Percentiles rank a stretch among this genome's conserved stretches.
Evolutionary conservation across 139 green algal species (phyloP).

Genomic region (Volvox africanus): DNA sequence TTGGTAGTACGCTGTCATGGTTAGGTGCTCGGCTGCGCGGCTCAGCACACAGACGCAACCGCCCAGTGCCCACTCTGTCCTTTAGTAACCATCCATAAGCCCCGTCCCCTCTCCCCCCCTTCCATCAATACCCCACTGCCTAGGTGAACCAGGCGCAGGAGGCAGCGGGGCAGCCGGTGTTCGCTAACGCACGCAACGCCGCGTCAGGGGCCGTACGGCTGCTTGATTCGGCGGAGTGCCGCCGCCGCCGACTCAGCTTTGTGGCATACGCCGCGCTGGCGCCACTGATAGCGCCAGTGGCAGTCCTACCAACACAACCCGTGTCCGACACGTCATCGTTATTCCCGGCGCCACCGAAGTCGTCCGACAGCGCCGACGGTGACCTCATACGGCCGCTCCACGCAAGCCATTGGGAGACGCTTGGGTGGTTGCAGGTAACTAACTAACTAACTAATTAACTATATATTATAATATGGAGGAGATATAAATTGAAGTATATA

Average conservation of each 20-base stretch:
- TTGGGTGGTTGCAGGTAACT: constrained; percentile 42
- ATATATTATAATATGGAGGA: too few species aligned
- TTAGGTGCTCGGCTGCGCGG: too few species aligned
- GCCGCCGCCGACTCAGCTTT: constrained; percentile 64
- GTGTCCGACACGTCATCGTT: too few species aligned
- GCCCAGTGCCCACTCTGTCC: too few species aligned
- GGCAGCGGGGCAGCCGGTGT: constrained; percentile 29
- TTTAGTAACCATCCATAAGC: too few species aligned
- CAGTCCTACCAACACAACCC: background rate
- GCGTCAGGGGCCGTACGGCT: constrained; percentile 62
- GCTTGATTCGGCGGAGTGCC: constrained; percentile 53
- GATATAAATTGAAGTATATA: too few species aligned
- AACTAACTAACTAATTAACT: too few species aligned
- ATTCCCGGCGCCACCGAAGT: background rate
- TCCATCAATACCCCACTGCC: background rate
- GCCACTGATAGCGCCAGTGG: constrained; percentile 20
- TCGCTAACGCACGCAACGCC: constrained; percentile 70
- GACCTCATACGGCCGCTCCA: background rate
- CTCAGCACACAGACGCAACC: too few species aligned
- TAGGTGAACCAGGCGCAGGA: constrained; percentile 55
- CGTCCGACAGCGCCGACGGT: background rate
- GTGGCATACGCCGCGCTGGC: constrained; percentile 53
- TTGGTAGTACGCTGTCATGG: too few species aligned
- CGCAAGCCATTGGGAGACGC: constrained; percentile 37
- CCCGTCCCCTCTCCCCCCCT: background rate